These are phyloP conservation scores for Cyberlindnera maclurae DNA, from an alignment of 805 yeast genomes.

Conservation along the genomic window DNA sequence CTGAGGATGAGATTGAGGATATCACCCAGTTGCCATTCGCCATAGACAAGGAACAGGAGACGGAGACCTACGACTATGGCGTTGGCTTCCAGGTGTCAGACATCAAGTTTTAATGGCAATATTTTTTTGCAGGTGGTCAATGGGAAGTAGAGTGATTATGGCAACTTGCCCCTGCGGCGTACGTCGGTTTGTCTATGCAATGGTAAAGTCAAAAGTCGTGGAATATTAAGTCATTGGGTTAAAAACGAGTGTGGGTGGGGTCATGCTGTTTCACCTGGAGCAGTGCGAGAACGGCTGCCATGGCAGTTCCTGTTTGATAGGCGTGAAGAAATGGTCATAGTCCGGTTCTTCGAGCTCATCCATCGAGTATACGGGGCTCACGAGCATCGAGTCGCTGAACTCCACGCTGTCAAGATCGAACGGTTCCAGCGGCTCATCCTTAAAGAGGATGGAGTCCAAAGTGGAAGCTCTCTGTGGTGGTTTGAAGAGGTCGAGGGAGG, in stretches of 20 bases:
- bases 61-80: conserved; percentile 17
- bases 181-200: too few species aligned
- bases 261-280: too few species aligned
- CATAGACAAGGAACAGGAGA: conserved; percentile 9
- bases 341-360: conserved; percentile 9
- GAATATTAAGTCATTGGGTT: too few species aligned
- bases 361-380: conserved; percentile 16
- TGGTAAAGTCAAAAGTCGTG: too few species aligned
- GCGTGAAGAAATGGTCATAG: conserved; percentile 5
- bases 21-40: conserved; percentile 2
- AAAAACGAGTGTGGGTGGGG: too few species aligned
- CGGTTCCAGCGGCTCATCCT: conserved; percentile 1
- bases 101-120: too few species aligned
- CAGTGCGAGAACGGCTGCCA: too few species aligned
- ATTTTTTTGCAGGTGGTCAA: too few species aligned
- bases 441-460: conserved; percentile 8
- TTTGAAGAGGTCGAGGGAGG: conserved; percentile 14
- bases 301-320: too few species aligned
- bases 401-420: conserved; percentile 10
- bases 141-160: too few species aligned
- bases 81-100: neutral
- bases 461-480: conserved; percentile 7
- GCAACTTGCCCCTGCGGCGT: too few species aligned
- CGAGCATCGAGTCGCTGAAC: conserved; percentile 14
- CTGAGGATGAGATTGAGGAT: conserved; percentile 9